phyloP scores from a whole-genome alignment of 192 early-diverging fungal genomes.

The Coemansia nantahalensis region DNA sequence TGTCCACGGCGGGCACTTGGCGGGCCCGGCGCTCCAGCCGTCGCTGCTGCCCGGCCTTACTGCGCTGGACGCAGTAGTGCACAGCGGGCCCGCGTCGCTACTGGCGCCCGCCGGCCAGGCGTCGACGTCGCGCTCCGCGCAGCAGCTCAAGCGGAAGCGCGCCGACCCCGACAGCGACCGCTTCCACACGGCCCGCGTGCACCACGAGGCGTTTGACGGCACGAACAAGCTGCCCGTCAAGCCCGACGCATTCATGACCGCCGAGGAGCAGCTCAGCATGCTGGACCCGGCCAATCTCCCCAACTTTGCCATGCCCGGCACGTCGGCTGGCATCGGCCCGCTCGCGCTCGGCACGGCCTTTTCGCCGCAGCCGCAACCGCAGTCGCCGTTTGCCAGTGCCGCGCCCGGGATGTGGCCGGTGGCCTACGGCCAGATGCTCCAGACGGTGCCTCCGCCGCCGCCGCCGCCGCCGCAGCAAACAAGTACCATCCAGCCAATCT shows the following conservation, averaged over 20 bases:
- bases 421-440: neutral
- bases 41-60: constrained; percentile 2
- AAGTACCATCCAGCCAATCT: constrained; percentile 21
- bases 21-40: constrained; percentile 5
- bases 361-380: constrained; percentile 1
- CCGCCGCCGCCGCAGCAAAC: constrained; percentile 9
- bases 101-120: constrained; percentile 7
- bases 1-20: constrained; percentile 1
- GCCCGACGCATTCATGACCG: constrained; percentile 32
- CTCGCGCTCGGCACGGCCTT: constrained; percentile 1
- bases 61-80: constrained; percentile 12
- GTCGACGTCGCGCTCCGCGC: constrained; percentile 2
- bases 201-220: constrained; percentile 50
- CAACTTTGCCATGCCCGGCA: constrained; percentile 36
- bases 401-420: neutral
- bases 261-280: constrained; percentile 38
- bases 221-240: constrained; percentile 50
- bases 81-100: constrained; percentile 6
- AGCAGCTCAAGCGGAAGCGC: constrained; percentile 27
- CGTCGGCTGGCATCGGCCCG: neutral
- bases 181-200: constrained; percentile 38
- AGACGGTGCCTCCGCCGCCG: constrained; percentile 2
- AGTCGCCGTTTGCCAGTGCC: neutral
- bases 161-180: constrained; percentile 8
- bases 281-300: constrained; percentile 49